These are phyloP conservation scores for Rostrohypoxylon terebratum DNA, from an alignment of 495 filamentous ascomycete genomes.

Conservation along the genomic window DNA sequence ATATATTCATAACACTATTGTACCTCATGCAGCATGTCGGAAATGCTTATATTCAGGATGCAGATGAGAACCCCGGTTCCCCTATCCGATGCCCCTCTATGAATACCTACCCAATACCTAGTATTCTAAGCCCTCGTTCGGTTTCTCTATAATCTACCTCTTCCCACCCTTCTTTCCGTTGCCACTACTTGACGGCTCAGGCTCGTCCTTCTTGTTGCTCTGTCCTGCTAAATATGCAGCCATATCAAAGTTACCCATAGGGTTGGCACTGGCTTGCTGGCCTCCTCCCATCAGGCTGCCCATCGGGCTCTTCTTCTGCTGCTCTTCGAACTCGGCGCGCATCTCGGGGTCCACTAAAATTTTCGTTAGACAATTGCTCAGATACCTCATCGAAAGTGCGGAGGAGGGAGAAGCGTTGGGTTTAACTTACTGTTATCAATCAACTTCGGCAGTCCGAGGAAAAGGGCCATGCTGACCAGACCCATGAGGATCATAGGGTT, in stretches of 20 bases:
- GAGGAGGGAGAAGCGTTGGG: not conserved
- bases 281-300: conserved; percentile 61
- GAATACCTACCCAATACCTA: not conserved
- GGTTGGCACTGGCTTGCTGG: conserved; percentile 54
- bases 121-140: not conserved
- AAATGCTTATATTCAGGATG: not conserved
- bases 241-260: conserved; percentile 82
- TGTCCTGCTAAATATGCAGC: conserved; percentile 81
- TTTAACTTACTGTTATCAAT: conserved; percentile 89
- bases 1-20: not conserved
- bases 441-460: conserved; percentile 91
- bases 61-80: not conserved
- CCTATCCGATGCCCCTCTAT: not conserved
- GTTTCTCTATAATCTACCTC: conserved; percentile 43
- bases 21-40: not conserved
- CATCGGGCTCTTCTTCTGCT: conserved; percentile 80
- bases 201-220: conserved; percentile 49
- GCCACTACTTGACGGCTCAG: conserved; percentile 45
- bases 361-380: not conserved
- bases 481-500: conserved; percentile 96
- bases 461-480: conserved; percentile 79
- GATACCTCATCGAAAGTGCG: not conserved
- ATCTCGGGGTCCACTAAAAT: conserved; percentile 91
- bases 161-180: conserved; percentile 49
- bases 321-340: conserved; percentile 89